Percentiles rank a stretch among this genome's conserved stretches.
These are phyloP conservation scores for Quercus robur DNA, from an alignment of 306 rosid species.

Conservation along the genomic window DNA sequence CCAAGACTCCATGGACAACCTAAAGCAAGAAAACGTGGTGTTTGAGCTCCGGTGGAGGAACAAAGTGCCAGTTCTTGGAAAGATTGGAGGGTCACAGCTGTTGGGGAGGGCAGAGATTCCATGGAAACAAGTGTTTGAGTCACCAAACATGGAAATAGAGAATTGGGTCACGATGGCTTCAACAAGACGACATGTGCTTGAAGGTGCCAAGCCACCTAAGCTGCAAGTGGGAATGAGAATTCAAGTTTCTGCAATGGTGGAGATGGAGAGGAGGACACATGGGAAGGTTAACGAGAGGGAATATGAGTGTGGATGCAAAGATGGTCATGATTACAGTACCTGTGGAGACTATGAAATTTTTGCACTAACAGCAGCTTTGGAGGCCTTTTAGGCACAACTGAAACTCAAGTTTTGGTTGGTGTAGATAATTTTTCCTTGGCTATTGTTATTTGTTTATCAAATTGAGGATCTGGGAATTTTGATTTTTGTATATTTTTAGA, in stretches of 20 bases:
- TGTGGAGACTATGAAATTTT: conserved; percentile 53
- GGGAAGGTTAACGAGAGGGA: conserved; percentile 26
- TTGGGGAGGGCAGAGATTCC: conserved; percentile 62
- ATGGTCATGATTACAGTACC: conserved; percentile 32
- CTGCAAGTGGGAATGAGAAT: conserved; percentile 53
- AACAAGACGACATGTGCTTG: conserved; percentile 7
- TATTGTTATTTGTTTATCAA: no score
- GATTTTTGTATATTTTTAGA: no score
- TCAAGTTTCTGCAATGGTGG: conserved; percentile 10
- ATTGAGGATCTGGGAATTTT: no score
- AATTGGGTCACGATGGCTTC: conserved; percentile 59
- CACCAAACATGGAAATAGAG: conserved; percentile 56
- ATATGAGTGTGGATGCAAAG: conserved; percentile 55
- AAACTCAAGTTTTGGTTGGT: no score
- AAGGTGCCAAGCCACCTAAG: conserved; percentile 24
- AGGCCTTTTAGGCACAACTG: conserved; percentile 34
- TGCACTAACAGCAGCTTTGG: conserved; percentile 56
- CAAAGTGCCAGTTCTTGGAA: conserved; percentile 28
- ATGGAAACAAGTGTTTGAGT: conserved; percentile 55
- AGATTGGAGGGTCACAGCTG: conserved; percentile 53
- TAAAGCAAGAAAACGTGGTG: conserved; percentile 50
- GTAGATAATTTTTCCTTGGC: no score
- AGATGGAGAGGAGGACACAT: conserved; percentile 19
- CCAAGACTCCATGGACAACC: conserved; percentile 35
- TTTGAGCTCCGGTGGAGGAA: conserved; percentile 68